A percentile compares a stretch with the other conserved stretches of the same genome.
Conservation (phyloP, 2,329 filamentous ascomycete species). For the Claviceps paspali region DNA sequence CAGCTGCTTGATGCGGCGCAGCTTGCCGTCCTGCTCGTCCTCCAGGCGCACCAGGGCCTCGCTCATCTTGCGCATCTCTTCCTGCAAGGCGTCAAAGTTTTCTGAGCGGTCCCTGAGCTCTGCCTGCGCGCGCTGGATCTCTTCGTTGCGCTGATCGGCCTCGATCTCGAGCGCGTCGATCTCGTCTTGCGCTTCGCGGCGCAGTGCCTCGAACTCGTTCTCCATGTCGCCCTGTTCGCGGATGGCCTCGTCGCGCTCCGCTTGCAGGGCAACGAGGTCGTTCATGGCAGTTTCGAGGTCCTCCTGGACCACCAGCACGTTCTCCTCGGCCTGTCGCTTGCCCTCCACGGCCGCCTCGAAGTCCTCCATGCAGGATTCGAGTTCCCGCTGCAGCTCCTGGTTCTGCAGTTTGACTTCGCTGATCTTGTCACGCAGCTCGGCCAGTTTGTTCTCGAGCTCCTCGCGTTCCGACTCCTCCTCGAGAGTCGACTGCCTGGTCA, state of each 20-base stretch:
- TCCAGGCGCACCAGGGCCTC: conserved; percentile 76
- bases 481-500: conserved; percentile 43
- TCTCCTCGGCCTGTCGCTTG: conserved; percentile 43
- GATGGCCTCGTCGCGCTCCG: conserved; percentile 75
- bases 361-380: conserved; percentile 66
- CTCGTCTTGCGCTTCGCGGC: conserved; percentile 49
- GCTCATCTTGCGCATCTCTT: conserved; percentile 84
- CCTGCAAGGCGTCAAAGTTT: conserved; percentile 80
- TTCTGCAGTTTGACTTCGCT: conserved; percentile 79
- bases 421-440: conserved; percentile 70
- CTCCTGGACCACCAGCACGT: conserved; percentile 51
- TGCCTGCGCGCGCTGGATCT: conserved; percentile 52
- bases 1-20: conserved; percentile 64
- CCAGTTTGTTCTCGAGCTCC: conserved; percentile 70
- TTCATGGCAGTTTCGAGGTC: conserved; percentile 68
- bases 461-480: conserved; percentile 68
- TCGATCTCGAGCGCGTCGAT: conserved; percentile 55
- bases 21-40: conserved; percentile 70
- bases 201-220: conserved; percentile 43
- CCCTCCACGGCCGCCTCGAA: conserved; percentile 57
- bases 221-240: conserved; percentile 47
- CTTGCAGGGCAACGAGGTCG: conserved; percentile 63
- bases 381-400: conserved; percentile 70
- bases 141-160: conserved; percentile 54
- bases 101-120: conserved; percentile 66